Evolutionary conservation across 305 asterid species (phyloP).

Genomic region (Solanum hybrid): DNA sequence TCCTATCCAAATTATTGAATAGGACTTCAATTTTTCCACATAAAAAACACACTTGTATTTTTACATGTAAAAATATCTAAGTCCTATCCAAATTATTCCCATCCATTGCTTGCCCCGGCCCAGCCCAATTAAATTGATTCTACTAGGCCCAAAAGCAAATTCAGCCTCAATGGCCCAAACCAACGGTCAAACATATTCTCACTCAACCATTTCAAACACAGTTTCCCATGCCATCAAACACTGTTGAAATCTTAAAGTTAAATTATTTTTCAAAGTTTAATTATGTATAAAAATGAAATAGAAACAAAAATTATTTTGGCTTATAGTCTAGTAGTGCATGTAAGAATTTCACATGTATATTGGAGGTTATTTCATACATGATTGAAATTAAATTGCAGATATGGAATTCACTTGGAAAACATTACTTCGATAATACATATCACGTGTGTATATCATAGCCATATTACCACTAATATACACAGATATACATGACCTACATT

Average conservation of each 20-base stretch:
- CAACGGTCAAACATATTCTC: background rate
- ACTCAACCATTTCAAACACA: background rate
- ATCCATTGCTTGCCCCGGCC: background rate
- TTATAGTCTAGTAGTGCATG: background rate
- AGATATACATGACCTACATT: background rate
- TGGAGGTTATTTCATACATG: background rate
- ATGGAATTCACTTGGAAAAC: background rate
- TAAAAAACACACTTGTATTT: background rate
- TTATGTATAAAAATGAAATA: background rate
- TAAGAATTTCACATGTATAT: background rate
- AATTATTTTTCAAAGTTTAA: background rate
- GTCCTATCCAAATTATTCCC: background rate
- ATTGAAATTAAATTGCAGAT: background rate
- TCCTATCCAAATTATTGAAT: background rate
- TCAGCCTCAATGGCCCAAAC: background rate
- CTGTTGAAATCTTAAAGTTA: background rate
- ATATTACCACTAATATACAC: background rate
- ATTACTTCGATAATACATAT: background rate
- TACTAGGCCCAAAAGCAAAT: background rate
- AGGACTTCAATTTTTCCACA: background rate
- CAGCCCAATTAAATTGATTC: background rate
- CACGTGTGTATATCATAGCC: background rate
- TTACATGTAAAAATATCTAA: background rate
- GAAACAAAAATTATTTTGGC: background rate
- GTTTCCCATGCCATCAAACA: background rate